phyloP scores from a whole-genome alignment of 2,329 filamentous ascomycete species.

The Colletotrichum sublineola region DNA sequence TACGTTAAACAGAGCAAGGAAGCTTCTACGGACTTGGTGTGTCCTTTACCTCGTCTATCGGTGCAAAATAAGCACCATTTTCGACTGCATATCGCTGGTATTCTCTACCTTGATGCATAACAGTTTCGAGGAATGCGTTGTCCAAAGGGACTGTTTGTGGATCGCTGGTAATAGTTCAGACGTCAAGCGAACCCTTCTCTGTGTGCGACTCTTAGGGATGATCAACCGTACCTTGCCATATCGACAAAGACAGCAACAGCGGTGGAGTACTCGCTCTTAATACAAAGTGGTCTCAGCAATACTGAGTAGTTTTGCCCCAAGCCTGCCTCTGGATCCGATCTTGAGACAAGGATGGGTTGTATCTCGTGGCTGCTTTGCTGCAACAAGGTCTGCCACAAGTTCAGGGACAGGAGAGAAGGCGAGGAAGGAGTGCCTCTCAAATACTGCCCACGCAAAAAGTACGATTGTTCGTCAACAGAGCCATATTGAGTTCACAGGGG shows the following conservation, averaged over 20 bases:
- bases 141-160: constrained; percentile 67
- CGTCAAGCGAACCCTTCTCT: constrained; percentile 13
- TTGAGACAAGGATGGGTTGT: constrained; percentile 14
- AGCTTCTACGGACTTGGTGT: constrained; percentile 8
- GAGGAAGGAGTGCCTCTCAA: constrained; percentile 21
- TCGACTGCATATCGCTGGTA: constrained; percentile 78
- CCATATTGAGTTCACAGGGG: constrained; percentile 35
- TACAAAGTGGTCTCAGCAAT: not conserved
- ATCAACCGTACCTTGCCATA: constrained; percentile 41
- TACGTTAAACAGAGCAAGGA: constrained; percentile 2
- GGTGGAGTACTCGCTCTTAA: not conserved
- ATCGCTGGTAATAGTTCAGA: constrained; percentile 56
- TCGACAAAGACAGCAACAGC: constrained; percentile 1
- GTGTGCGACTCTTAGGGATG: not conserved
- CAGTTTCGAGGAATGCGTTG: constrained; percentile 68
- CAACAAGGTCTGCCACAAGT: constrained; percentile 9
- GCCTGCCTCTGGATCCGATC: not conserved
- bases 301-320: not conserved
- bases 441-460: constrained; percentile 17
- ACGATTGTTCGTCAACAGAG: constrained; percentile 23
- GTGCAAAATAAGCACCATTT: constrained; percentile 75
- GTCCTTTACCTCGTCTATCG: constrained; percentile 75
- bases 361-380: constrained; percentile 12
- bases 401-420: constrained; percentile 20
- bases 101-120: constrained; percentile 71